phyloP scores from a whole-genome alignment of 2,329 filamentous ascomycete species.

The Fusarium sp. region DNA sequence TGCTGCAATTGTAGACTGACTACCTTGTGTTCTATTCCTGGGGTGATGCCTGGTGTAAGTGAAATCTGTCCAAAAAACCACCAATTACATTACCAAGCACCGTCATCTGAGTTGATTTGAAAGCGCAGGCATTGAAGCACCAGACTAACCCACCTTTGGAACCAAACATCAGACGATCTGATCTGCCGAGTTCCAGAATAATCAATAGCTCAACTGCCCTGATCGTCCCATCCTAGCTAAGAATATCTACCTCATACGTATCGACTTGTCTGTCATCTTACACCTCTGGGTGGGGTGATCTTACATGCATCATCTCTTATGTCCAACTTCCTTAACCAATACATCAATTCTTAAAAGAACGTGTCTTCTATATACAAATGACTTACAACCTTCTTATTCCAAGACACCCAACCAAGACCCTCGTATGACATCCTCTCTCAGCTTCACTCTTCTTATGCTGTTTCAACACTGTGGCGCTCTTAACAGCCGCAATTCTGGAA shows the following conservation, averaged over 20 bases:
- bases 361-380: no score
- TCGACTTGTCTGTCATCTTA: neutral
- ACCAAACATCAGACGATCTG: conserved; percentile 31
- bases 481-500: conserved; percentile 15
- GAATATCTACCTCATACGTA: neutral
- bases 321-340: no score
- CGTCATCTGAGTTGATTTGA: conserved; percentile 32
- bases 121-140: conserved; percentile 14
- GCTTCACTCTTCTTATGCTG: neutral
- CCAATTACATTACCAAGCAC: conserved; percentile 25
- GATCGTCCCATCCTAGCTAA: conserved; percentile 7
- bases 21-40: neutral
- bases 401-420: conserved; percentile 22
- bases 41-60: conserved; percentile 7
- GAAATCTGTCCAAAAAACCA: conserved; percentile 38
- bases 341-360: no score
- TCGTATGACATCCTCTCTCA: conserved; percentile 22
- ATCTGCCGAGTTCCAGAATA: conserved; percentile 15
- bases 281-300: neutral
- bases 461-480: conserved; percentile 29
- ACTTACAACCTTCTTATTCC: neutral
- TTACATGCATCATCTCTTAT: no score
- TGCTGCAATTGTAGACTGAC: neutral
- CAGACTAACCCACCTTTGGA: conserved; percentile 8
- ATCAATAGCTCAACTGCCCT: neutral